Evolutionary conservation across 352 stramenopile genomes (phyloP).

Genomic region (Phytopythium montanum): DNA sequence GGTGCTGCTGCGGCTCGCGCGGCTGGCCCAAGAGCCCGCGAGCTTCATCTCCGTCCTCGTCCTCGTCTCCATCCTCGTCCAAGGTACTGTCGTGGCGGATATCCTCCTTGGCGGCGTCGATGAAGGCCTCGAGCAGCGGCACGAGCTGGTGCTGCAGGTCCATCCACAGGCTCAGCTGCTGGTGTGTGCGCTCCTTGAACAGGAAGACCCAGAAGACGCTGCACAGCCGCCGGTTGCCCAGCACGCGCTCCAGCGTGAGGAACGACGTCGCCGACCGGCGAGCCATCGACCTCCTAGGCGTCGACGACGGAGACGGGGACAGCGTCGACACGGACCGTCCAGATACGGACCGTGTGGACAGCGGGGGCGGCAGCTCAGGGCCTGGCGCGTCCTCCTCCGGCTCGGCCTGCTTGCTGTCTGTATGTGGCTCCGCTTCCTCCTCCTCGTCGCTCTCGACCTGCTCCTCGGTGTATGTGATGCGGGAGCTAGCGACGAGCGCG

Average conservation of each 20-base stretch:
- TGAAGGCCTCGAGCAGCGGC: slow-evolving; percentile 57
- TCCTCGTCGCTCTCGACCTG: slow-evolving; percentile 20
- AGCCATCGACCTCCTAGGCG: slow-evolving; percentile 15
- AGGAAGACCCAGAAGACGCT: slow-evolving; percentile 87
- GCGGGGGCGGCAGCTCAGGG: not conserved
- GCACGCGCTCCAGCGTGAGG: slow-evolving; percentile 68
- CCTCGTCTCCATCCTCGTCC: slow-evolving; percentile 19
- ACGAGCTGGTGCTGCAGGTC: slow-evolving; percentile 70
- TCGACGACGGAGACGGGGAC: slow-evolving; percentile 9
- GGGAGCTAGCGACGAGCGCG: slow-evolving; percentile 49
- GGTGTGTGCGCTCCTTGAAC: slow-evolving; percentile 81
- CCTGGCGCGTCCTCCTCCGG: not conserved
- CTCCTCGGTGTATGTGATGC: slow-evolving; percentile 40
- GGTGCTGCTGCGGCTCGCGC: slow-evolving; percentile 13
- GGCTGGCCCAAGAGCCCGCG: not conserved
- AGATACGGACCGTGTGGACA: slow-evolving; percentile 9
- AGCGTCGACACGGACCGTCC: not conserved
- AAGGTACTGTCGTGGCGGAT: slow-evolving; percentile 19
- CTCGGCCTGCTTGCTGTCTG: not conserved
- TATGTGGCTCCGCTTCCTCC: not conserved
- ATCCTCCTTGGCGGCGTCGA: slow-evolving; percentile 35
- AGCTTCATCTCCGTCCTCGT: slow-evolving; percentile 13
- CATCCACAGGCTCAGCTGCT: slow-evolving; percentile 84
- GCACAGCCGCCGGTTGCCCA: slow-evolving; percentile 73
- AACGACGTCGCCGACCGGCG: slow-evolving; percentile 35